Evolutionary conservation across 768 basidiomycete genomes (phyloP).

Genomic region (Boletus insuetus): DNA sequence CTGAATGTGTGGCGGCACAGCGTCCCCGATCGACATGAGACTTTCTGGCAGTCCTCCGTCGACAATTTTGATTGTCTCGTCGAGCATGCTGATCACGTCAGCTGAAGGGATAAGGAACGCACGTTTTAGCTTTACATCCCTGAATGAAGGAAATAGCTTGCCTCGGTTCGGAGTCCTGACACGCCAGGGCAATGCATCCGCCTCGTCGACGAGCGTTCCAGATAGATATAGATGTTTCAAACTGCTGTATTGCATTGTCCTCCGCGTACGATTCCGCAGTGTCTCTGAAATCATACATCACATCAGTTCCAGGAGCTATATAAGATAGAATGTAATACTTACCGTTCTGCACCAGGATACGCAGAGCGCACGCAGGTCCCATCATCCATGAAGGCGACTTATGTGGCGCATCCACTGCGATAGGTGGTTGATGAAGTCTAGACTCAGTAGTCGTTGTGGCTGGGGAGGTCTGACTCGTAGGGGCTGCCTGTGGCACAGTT

Average conservation of each 20-base stretch:
- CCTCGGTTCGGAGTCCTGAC: conserved; percentile 19
- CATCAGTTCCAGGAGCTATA: not conserved
- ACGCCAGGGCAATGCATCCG: conserved; percentile 13
- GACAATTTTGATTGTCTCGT: conserved; percentile 19
- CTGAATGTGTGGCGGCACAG: conserved; percentile 14
- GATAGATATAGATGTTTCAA: conserved; percentile 19
- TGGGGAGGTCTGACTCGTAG: too few relatives aligned
- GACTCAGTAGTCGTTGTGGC: too few relatives aligned
- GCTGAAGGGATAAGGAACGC: not conserved
- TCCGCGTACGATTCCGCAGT: conserved; percentile 1
- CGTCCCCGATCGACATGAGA: conserved; percentile 17
- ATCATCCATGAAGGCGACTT: conserved; percentile 18
- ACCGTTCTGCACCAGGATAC: conserved; percentile 11
- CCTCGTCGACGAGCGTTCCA: conserved; percentile 11
- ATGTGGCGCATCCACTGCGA: not conserved
- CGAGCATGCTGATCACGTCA: conserved; percentile 14
- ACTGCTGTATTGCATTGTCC: conserved; percentile 9
- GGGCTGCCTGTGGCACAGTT: too few relatives aligned
- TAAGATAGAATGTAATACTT: not conserved
- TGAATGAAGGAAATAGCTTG: not conserved
- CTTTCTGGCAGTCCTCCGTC: conserved; percentile 17
- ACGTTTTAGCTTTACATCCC: not conserved
- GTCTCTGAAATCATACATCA: not conserved
- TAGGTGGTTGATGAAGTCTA: not conserved
- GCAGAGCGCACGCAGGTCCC: conserved; percentile 20